A percentile compares a stretch with the other conserved stretches of the same genome.
These are phyloP conservation scores for Oryza officinalis DNA, from an alignment of 176 grass and related monocot genomes.

Conservation along the genomic window DNA sequence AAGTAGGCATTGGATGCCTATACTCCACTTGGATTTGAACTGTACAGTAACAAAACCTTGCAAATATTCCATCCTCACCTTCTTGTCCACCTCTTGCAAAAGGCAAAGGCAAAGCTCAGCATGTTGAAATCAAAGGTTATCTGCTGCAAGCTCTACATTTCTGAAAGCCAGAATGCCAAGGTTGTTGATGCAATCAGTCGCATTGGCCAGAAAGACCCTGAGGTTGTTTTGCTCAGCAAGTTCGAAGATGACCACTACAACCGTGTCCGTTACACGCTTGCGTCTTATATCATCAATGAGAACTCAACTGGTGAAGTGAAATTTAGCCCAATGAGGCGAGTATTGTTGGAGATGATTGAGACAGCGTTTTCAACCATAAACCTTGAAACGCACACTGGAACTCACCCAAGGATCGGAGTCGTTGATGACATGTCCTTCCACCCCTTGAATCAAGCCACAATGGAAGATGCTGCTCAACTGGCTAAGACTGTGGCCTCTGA, in stretches of 20 bases:
- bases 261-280: conserved; percentile 67
- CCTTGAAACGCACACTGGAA: conserved; percentile 47
- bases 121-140: conserved; percentile 41
- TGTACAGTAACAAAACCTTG: background rate
- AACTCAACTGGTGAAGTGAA: conserved; percentile 15
- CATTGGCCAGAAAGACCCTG: conserved; percentile 42
- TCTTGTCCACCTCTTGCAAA: background rate
- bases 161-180: conserved; percentile 51
- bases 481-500: conserved; percentile 58
- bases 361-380: conserved; percentile 53
- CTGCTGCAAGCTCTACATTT: conserved; percentile 84
- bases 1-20: background rate
- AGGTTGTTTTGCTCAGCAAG: conserved; percentile 54
- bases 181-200: conserved; percentile 44
- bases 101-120: conserved; percentile 18
- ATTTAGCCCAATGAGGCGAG: conserved; percentile 46
- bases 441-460: conserved; percentile 50
- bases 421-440: conserved; percentile 71
- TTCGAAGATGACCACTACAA: conserved; percentile 64
- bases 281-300: conserved; percentile 44
- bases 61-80: background rate
- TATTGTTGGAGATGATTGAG: conserved; percentile 53
- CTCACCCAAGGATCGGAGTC: conserved; percentile 74
- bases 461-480: conserved; percentile 56
- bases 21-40: background rate